A percentile compares a stretch with the other conserved stretches of the same genome.
Conservation (phyloP, 2,329 filamentous ascomycete species). For the Ustulina deusta region DNA sequence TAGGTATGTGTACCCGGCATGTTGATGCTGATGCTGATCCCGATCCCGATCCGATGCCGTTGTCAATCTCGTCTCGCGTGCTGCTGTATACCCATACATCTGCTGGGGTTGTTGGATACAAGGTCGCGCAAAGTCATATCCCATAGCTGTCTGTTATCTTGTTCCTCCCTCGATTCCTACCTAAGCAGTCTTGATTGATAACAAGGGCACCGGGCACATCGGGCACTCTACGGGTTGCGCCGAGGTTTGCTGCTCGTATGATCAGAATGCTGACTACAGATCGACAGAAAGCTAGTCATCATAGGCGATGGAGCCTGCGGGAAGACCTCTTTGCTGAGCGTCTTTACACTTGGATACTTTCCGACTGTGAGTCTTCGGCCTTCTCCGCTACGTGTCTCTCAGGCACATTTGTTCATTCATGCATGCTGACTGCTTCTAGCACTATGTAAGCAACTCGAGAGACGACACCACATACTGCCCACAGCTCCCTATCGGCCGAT, state of each 20-base stretch:
- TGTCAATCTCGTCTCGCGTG: conserved; percentile 7
- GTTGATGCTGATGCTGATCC: conserved; percentile 22
- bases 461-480: conserved; percentile 14
- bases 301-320: conserved; percentile 82
- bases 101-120: neutral
- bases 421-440: conserved; percentile 58
- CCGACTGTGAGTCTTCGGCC: conserved; percentile 79
- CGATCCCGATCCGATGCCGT: conserved; percentile 13
- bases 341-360: conserved; percentile 98
- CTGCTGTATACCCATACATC: neutral
- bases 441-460: conserved; percentile 63
- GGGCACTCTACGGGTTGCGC: conserved; percentile 11
- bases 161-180: neutral
- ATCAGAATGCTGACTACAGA: conserved; percentile 39
- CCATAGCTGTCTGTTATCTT: neutral
- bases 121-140: conserved; percentile 3
- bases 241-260: conserved; percentile 3
- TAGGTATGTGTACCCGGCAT: conserved; percentile 51
- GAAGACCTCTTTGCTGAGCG: conserved; percentile 96
- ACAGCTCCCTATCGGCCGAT: conserved; percentile 8
- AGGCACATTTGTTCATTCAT: conserved; percentile 32
- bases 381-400: conserved; percentile 19
- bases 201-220: conserved; percentile 12
- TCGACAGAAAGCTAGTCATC: conserved; percentile 52
- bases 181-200: neutral